These are phyloP conservation scores for Ophiosphaerella herpotricha DNA, from an alignment of 2,329 filamentous ascomycete genomes.

Conservation along the genomic window DNA sequence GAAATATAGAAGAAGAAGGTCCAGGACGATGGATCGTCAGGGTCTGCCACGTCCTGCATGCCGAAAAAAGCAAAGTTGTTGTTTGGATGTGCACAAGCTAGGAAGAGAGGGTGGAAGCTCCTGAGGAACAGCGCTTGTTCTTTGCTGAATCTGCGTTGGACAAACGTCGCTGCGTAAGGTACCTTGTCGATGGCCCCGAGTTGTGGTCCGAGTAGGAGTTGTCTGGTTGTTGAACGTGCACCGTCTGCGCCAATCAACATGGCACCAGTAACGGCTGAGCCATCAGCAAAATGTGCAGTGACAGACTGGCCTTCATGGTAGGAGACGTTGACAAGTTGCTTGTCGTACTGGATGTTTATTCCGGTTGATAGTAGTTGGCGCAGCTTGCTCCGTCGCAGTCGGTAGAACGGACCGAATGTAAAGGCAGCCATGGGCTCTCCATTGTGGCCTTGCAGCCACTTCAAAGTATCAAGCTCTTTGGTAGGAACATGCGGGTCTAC, in stretches of 20 bases:
- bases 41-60: constrained; percentile 48
- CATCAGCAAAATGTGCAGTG: constrained; percentile 44
- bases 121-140: constrained; percentile 53
- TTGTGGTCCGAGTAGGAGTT: constrained; percentile 33
- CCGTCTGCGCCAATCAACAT: constrained; percentile 47
- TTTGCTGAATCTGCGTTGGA: constrained; percentile 48
- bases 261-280: constrained; percentile 32
- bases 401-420: constrained; percentile 42
- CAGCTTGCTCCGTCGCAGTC: constrained; percentile 42
- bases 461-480: constrained; percentile 39
- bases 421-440: constrained; percentile 42
- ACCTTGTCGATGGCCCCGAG: constrained; percentile 43
- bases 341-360: constrained; percentile 45
- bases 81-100: constrained; percentile 50
- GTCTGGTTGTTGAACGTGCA: constrained; percentile 37
- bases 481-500: constrained; percentile 57
- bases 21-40: constrained; percentile 48
- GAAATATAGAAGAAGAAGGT: constrained; percentile 57
- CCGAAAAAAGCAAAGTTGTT: constrained; percentile 54
- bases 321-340: constrained; percentile 43
- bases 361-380: constrained; percentile 34
- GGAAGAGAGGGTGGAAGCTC: constrained; percentile 52
- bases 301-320: constrained; percentile 37
- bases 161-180: constrained; percentile 53
- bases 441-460: constrained; percentile 42